Evolutionary conservation across 805 yeast species (phyloP), one percentile per base, ranked within the genome.

Genomic region (Wickerhamiella hasegawae): DNA sequence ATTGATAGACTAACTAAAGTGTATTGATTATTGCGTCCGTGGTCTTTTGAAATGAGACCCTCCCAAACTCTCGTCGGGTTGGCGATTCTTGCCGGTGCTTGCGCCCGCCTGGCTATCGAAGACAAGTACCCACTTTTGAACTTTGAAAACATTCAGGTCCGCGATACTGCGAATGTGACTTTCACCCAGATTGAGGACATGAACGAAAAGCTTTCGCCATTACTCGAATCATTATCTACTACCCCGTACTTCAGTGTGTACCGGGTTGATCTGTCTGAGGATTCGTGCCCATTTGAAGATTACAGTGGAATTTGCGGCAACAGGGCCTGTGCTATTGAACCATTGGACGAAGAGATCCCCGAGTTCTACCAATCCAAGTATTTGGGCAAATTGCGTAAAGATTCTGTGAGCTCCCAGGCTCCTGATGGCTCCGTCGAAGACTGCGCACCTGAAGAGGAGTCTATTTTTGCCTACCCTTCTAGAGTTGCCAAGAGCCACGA

Each of bases 241-340:
- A 73, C 82, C 25, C 83, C 85, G 45, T 90, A 81, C 57, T 87
- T 90, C 69, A 71, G 76, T 44, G 82, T 80, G 53, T 90, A 82
- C 63, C 76, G 83, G 53, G 67, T 90, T 37, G 84, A 90, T 50
- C 63, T 90, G 38, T 82, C 73, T 55, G 59, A 52, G 19, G 48
- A 49, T 10, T 47, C 76, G 68, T 84, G 99, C 55, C 87, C 93
- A 19, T 84, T 79, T 54, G 80, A 82, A 84, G 71, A 72, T 44
- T 72, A 64, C 48, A 66, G 66, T 32, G 92, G 85, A 29, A 73
- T 79, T 49, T 84, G 96, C 53, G 80, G 84, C 41, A 81, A 83
- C 49, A 67, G 81, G 43, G 76, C 82, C 37, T 84, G 96, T 58
- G 92, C 94, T 1, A 93, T 84, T 28, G 94, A 84, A 52, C 70